Evolutionary conservation across 495 filamentous ascomycete genomes (phyloP).

Genomic region (Geoglossum glabrum): DNA sequence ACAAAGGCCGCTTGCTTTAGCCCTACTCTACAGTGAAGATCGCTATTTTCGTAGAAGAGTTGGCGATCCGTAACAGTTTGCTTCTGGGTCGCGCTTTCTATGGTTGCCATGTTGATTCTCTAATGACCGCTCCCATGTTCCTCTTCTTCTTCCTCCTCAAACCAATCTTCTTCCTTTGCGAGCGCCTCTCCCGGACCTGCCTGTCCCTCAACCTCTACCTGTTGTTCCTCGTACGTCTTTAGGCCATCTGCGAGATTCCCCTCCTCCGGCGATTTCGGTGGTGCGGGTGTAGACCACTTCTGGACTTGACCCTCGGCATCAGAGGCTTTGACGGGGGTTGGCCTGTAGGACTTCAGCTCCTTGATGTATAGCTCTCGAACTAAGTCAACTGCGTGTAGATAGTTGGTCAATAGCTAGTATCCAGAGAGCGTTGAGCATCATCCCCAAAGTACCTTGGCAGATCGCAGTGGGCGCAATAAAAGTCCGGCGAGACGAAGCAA

Average conservation of each 20-base stretch:
- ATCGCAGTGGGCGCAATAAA: slow-evolving; percentile 60
- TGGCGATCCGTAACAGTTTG: neutral
- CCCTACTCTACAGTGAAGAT: neutral
- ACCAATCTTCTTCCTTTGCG: slow-evolving; percentile 48
- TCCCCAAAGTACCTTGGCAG: slow-evolving; percentile 45
- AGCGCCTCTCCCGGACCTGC: slow-evolving; percentile 31
- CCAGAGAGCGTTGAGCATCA: neutral
- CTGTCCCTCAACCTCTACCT: slow-evolving; percentile 88
- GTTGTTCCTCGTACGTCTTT: slow-evolving; percentile 78
- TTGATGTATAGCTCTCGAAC: slow-evolving; percentile 93
- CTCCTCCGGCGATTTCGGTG: slow-evolving; percentile 80
- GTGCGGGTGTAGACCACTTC: slow-evolving; percentile 57
- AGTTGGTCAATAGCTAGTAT: neutral
- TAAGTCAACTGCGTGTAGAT: slow-evolving; percentile 48
- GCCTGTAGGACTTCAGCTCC: slow-evolving; percentile 87
- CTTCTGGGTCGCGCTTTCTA: neutral
- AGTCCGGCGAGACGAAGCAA: slow-evolving; percentile 43
- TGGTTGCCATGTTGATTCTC: neutral
- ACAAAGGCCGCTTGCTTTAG: neutral
- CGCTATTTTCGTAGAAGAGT: neutral
- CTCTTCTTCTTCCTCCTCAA: slow-evolving; percentile 40
- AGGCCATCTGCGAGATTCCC: slow-evolving; percentile 72
- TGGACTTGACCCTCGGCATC: slow-evolving; percentile 84
- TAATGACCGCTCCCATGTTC: slow-evolving; percentile 11
- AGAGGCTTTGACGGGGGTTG: slow-evolving; percentile 55